Conservation (phyloP, 495 filamentous ascomycete genomes). For the Penicillium odoratum region DNA sequence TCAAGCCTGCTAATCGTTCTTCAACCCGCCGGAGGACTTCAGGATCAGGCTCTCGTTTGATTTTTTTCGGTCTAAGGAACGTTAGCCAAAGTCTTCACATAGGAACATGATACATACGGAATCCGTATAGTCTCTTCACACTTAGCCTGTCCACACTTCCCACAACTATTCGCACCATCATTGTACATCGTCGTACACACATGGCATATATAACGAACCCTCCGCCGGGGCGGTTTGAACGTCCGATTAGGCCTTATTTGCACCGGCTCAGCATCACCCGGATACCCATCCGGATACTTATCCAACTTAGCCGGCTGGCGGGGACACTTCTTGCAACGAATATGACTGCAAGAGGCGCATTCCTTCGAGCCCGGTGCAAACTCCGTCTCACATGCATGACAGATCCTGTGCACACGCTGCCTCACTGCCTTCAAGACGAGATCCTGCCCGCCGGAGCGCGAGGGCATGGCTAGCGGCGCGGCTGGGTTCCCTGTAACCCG, state of each 20-base stretch:
- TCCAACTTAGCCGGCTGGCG: conserved; percentile 71
- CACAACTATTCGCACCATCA: conserved; percentile 50
- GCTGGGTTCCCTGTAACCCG: conserved; percentile 15
- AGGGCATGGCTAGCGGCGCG: conserved; percentile 55
- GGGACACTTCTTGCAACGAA: conserved; percentile 79
- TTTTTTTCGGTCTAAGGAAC: conserved; percentile 55
- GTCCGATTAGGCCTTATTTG: conserved; percentile 35
- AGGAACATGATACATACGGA: conserved; percentile 41
- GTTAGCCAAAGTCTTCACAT: conserved; percentile 24
- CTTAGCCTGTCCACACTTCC: conserved; percentile 61
- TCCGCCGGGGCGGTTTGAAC: conserved; percentile 44
- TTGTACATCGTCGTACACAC: conserved; percentile 58
- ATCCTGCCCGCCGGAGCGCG: conserved; percentile 68
- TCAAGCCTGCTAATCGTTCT: conserved; percentile 49
- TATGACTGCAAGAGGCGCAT: conserved; percentile 71
- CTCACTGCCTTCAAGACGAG: conserved; percentile 62
- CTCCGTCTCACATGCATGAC: conserved; percentile 69
- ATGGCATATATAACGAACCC: conserved; percentile 63
- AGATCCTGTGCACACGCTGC: conserved; percentile 73
- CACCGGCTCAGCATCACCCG: conserved; percentile 60
- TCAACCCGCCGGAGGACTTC: conserved; percentile 62
- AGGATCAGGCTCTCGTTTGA: conserved; percentile 64
- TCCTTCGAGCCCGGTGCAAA: conserved; percentile 61
- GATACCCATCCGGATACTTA: conserved; percentile 76
- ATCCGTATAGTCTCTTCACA: conserved; percentile 47